Evolutionary conservation across 1,139 yeast species (phyloP), one percentile per base, ranked within the genome.

Genomic region (Eremothecium cymbalariae): DNA sequence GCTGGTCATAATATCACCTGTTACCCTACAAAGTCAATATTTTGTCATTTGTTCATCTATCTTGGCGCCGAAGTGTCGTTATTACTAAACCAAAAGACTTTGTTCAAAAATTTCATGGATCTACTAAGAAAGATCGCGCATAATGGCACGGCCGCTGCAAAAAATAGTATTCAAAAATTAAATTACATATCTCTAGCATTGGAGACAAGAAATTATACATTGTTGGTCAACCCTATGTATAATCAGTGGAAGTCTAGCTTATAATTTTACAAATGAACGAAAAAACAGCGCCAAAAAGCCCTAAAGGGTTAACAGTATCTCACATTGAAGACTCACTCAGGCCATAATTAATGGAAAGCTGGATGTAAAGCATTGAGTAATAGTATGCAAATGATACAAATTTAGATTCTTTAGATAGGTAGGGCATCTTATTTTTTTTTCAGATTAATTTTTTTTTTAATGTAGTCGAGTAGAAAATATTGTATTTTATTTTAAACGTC

Each of bases 11-110:
- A 23, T 11, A 32, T 18, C 25, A 28, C 31, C 5, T 32, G 27
- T 15, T 26, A 26, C 15, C 19, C 31, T 6, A 17, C 35, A 13
- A 18, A 26, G 11, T 24, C 31, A 6, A 20, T 27, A 4, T 27
- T 25, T 15, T 32, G 35, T 23, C 31, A 32, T 21, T 22, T 28
- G 11, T 32, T 28, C 12, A 4, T 27, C 15, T 32, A 20, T 13
- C 9, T 32, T 5, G 31, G 35, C 15, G 35, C 26, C 6, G 31
- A 25, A 7, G 19, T 22, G 13, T 26, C 30, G 12, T 25, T 32
- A 14, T 8, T 32, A 11, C n/a, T 28, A 3, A 15, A 21, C 13
- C 24, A 32, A 13, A 25, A 27, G 7, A n/a, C 23, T 8, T 21
- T 32, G 8, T 32, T 20, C 21, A 16, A 25, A 15, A 28, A 27